Percentiles rank a stretch among this genome's conserved stretches.
These are phyloP conservation scores for Kwoniella botswanensis DNA, from an alignment of 768 basidiomycete genomes.

Conservation along the genomic window DNA sequence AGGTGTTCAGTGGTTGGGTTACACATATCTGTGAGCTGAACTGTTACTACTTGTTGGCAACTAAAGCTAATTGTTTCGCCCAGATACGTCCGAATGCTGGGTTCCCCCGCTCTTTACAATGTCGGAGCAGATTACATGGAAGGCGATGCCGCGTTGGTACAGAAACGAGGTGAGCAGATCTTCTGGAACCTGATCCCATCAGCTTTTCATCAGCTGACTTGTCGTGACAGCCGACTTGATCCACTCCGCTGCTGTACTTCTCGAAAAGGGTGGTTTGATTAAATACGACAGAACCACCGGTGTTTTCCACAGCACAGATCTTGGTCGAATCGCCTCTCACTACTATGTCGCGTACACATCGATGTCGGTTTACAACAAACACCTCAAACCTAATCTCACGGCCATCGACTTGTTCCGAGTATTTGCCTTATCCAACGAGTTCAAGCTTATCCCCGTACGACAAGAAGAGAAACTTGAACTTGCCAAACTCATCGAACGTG, in stretches of 20 bases:
- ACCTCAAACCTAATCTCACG: conserved; percentile 83
- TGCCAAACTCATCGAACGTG: conserved; percentile 84
- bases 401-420: conserved; percentile 90
- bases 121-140: conserved; percentile 89
- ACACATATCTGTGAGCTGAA: conserved; percentile 79
- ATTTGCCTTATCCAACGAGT: conserved; percentile 93
- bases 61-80: not conserved
- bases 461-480: conserved; percentile 82
- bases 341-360: conserved; percentile 94
- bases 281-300: conserved; percentile 91
- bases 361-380: conserved; percentile 96
- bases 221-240: conserved; percentile 69
- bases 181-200: not conserved
- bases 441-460: conserved; percentile 78
- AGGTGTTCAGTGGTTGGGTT: conserved; percentile 95
- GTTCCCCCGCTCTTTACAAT: conserved; percentile 81
- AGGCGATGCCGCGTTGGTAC: conserved; percentile 78
- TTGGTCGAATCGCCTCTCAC: conserved; percentile 91
- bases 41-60: not conserved
- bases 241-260: conserved; percentile 87
- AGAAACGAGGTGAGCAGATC: conserved; percentile 73
- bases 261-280: conserved; percentile 92
- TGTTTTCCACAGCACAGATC: conserved; percentile 87
- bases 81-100: conserved; percentile 94
- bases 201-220: conserved; percentile 15